These are phyloP conservation scores for Fraxinus floribunda DNA, from an alignment of 305 asterid species.

Conservation along the genomic window DNA sequence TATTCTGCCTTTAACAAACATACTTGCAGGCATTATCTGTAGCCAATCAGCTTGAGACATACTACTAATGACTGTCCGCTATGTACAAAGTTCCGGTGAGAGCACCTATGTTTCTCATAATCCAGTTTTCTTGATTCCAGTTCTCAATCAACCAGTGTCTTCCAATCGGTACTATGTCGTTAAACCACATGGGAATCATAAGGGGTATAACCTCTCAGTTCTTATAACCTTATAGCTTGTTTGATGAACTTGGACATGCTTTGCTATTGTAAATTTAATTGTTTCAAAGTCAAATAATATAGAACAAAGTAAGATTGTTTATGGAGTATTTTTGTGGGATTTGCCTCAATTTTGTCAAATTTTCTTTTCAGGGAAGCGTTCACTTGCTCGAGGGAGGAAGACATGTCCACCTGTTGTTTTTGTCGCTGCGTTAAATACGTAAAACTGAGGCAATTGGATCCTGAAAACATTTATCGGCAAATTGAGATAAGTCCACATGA, in stretches of 20 bases:
- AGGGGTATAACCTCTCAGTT: constrained; percentile 41
- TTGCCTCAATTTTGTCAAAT: background rate
- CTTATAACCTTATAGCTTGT: too few relatives aligned
- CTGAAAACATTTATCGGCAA: constrained; percentile 52
- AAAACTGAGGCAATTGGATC: constrained; percentile 60
- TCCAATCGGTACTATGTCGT: constrained; percentile 60
- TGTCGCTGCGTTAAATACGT: constrained; percentile 42
- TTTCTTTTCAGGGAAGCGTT: constrained; percentile 49
- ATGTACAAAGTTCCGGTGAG: constrained; percentile 3
- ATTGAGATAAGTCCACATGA: constrained; percentile 35
- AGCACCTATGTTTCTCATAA: background rate
- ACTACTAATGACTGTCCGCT: background rate
- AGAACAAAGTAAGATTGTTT: background rate
- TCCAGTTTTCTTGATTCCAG: constrained; percentile 46
- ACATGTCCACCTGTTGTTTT: constrained; percentile 50
- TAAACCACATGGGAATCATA: constrained; percentile 41
- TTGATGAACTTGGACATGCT: background rate
- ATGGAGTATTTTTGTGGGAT: background rate
- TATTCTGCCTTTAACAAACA: background rate
- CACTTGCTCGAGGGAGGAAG: constrained; percentile 62
- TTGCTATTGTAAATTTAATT: background rate
- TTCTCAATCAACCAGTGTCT: constrained; percentile 54
- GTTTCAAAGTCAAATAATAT: too few relatives aligned
- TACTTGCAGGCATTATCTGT: background rate
- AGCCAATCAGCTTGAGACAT: background rate